Base-by-base conservation (phyloP, 306 rosid species). In the Quercus dentata region DNA sequence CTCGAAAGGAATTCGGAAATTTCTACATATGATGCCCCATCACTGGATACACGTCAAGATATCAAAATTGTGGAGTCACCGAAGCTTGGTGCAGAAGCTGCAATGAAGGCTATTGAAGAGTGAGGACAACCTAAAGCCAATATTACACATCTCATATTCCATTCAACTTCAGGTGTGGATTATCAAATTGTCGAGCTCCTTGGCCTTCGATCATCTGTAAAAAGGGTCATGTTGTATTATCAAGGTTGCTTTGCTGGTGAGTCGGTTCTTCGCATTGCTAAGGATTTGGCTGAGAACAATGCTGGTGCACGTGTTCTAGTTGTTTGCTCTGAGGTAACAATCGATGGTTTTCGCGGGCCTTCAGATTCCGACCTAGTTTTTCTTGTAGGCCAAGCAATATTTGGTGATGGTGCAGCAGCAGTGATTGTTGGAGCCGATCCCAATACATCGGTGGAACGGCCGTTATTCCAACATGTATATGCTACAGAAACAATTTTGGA, bases 201-300 rank as follows among this genome's bases (percentile, higher is more conserved):
- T 18, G 85, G 78, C 30, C 85, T 82, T 14, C 5, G 30, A 3
- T 69, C 74, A 23, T 76, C 85, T 5, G 69, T 65, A 18, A 63
- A 63, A 62, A 73, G 77, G 11, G 28, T 63, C 51, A 77, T 83
- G 71, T 33, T 80, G 51, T 76, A 56, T 64, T 49, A 76, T 30
- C 80, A 51, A 25, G 87, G 79, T 0, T 80, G 87, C 13, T 46
- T 27, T 1, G 82, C 73, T 0, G 84, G 79, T 0, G 84, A 74
- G 41, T 44, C 87, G 0, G 79, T 78, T 30, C 87, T 84, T 38
- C 84, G 84, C 10, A 62, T 84, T 10, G 82, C 82, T 17, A 84
- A 72, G 44, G 84, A 84, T 41, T 18, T 84, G 76, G 82, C 41
- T 35, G 41, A 35, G 41, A 35, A 35, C 9, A 35, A 35, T 35